phyloP scores from a whole-genome alignment of 306 rosid species.

The Rosa rugosa region DNA sequence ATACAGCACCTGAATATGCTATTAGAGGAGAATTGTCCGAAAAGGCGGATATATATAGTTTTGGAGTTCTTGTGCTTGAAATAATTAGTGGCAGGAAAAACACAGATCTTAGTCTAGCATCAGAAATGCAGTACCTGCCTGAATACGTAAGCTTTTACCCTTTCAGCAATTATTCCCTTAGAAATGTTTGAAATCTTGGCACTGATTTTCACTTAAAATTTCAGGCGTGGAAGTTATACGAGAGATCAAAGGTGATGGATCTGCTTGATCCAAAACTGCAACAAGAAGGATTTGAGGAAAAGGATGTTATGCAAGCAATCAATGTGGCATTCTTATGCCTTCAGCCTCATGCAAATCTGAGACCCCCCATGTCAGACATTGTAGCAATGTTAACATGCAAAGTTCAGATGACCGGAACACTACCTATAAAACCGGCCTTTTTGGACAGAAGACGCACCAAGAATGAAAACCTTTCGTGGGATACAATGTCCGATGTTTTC shows the following conservation, averaged over 20 bases:
- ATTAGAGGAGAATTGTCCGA: conserved; percentile 82
- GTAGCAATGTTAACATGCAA: conserved; percentile 73
- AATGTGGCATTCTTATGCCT: conserved; percentile 74
- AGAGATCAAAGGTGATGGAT: conserved; percentile 47
- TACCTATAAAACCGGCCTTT: conserved; percentile 61
- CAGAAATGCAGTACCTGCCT: conserved; percentile 86
- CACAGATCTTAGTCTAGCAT: conserved; percentile 69
- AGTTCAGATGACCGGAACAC: conserved; percentile 38
- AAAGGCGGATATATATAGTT: conserved; percentile 88
- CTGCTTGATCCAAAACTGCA: conserved; percentile 62
- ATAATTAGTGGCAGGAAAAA: conserved; percentile 74
- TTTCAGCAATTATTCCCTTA: background rate
- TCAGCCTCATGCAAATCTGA: conserved; percentile 61
- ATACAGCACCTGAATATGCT: conserved; percentile 96
- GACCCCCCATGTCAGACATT: conserved; percentile 87
- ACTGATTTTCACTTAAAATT: conserved; percentile 1
- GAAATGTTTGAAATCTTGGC: too few species aligned
- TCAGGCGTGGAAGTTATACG: conserved; percentile 80
- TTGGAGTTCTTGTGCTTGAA: conserved; percentile 93
- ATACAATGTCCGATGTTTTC: conserved; percentile 39
- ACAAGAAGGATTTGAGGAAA: conserved; percentile 49
- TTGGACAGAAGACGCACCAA: conserved; percentile 45
- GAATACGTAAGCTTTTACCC: conserved; percentile 53
- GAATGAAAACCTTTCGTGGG: conserved; percentile 54
- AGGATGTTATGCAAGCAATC: conserved; percentile 65